Base-by-base conservation (phyloP, 75 land plant species). In the Ceratopteris richardii region DNA sequence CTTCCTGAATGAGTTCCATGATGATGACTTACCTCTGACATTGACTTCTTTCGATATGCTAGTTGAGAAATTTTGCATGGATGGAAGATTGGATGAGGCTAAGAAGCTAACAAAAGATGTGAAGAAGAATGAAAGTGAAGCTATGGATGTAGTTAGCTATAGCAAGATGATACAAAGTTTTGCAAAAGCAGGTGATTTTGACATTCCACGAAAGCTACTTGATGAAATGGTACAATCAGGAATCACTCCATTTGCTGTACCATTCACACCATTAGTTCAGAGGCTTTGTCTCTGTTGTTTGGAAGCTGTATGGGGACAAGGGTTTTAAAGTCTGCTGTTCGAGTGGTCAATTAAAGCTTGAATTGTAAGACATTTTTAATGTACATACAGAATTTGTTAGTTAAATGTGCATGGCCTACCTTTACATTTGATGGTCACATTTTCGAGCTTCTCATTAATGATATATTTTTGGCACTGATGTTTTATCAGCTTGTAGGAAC, bases 231-330 rank as follows among this genome's bases (percentile, higher is more conserved):
- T 48, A 17, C 21, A 48, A 19, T 4, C 20, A 4, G 51, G 51
- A 48, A 48, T 48, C 51, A 48, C 51, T 13, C 51, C 51, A 17
- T 48, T 10, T 48, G 51, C 51, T 11, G 19, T 18, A 13, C 51
- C 51, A 17, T 48, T 48, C 51, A 48, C 9, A 9, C 51, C 77
- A 29, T 69, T 88, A 69, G 75, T 88, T 20, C 82, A 78, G 62
- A 72, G 82, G 17, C 72, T 88, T n/a, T 79, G 82, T 46, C 69
- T 58, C 41, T 52, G 14, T 40, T 40, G 42, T 40, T 40, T 40
- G 42, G 42, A 14, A 40, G 42, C 42, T 40, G 42, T 40, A 40
- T 40, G 42, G 42, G 42, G 13, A 40, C 42, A 9, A 9, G 42
- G 14, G 14, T 14, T 10, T 14, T 40, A 40, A 40, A 40, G 42